Conservation (phyloP, 1,284 basidiomycete genomes). For the Tilletia setariae region DNA sequence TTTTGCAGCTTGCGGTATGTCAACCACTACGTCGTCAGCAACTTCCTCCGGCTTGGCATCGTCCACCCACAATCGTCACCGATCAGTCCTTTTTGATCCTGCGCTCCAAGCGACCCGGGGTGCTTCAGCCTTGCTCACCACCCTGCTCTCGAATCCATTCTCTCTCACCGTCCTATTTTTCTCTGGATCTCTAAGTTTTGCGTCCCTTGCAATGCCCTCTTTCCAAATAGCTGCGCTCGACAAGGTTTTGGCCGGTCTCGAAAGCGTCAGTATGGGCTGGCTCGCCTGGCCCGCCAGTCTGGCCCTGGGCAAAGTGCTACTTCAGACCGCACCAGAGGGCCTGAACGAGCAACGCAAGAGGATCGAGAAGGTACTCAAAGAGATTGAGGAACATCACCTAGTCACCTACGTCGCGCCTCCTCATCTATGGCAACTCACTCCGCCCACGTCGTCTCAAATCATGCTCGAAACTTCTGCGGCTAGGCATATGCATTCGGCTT, state of each 20-base stretch:
- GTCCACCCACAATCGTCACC: conserved; percentile 22
- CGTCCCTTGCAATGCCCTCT: conserved; percentile 40
- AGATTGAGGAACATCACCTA: conserved; percentile 42
- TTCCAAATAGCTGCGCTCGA: conserved; percentile 49
- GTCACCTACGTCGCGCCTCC: conserved; percentile 39
- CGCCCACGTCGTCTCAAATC: conserved; percentile 36
- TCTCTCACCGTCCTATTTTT: conserved; percentile 51
- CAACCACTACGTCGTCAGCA: conserved; percentile 35
- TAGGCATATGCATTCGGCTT: neutral
- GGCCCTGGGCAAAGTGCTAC: conserved; percentile 45
- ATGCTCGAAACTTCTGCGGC: neutral
- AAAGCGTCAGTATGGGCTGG: conserved; percentile 49
- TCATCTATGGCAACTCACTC: conserved; percentile 50
- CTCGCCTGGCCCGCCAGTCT: conserved; percentile 44
- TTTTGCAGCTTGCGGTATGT: conserved; percentile 44
- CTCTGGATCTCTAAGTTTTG: conserved; percentile 34
- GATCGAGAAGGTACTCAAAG: neutral
- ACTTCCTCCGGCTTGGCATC: conserved; percentile 10
- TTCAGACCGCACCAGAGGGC: conserved; percentile 50
- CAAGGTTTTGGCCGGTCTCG: conserved; percentile 50
- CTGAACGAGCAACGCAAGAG: conserved; percentile 24
- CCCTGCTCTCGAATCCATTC: conserved; percentile 49
- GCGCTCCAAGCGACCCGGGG: conserved; percentile 32
- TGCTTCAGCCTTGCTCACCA: conserved; percentile 29
- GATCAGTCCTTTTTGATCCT: conserved; percentile 38